Evolutionary conservation across 2,329 filamentous ascomycete species (phyloP).

Genomic region (Colletotrichum limetticola): DNA sequence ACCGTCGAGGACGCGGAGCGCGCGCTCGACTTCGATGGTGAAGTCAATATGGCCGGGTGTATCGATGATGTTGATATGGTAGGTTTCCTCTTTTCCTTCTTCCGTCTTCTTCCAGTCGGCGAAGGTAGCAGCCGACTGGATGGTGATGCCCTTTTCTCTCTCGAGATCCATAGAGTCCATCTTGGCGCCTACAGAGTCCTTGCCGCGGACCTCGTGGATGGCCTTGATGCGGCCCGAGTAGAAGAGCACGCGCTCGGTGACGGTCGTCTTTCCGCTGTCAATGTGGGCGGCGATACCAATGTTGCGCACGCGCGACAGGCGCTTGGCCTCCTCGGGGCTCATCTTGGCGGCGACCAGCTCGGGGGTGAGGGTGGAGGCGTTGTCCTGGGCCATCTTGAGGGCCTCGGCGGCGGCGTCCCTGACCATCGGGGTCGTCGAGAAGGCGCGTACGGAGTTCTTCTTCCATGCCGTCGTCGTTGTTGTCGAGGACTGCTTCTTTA

Average conservation of each 20-base stretch:
- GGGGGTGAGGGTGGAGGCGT: conserved; percentile 61
- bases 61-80: conserved; percentile 98
- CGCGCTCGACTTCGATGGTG: conserved; percentile 97
- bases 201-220: conserved; percentile 96
- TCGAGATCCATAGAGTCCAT: conserved; percentile 99
- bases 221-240: conserved; percentile 97
- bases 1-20: conserved; percentile 92
- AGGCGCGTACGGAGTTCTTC: conserved; percentile 40
- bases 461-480: conserved; percentile 16
- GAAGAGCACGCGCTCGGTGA: conserved; percentile 95
- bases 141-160: conserved; percentile 98
- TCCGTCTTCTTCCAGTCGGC: conserved; percentile 95
- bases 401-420: conserved; percentile 53
- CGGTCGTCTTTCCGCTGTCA: conserved; percentile 97
- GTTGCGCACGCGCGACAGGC: conserved; percentile 87
- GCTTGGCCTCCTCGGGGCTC: conserved; percentile 79
- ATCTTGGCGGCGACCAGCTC: conserved; percentile 81
- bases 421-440: conserved; percentile 46
- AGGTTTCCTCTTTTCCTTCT: conserved; percentile 86
- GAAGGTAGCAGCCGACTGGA: conserved; percentile 97
- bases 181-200: conserved; percentile 95
- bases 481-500: conserved; percentile 17
- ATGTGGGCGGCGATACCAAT: conserved; percentile 99
- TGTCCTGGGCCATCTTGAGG: conserved; percentile 65
- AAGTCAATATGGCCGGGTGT: conserved; percentile 99